Evolutionary conservation across 2,329 filamentous ascomycete species (phyloP), one percentile per base, ranked within the genome.

Genomic region (Phyllosticta ampelicida): DNA sequence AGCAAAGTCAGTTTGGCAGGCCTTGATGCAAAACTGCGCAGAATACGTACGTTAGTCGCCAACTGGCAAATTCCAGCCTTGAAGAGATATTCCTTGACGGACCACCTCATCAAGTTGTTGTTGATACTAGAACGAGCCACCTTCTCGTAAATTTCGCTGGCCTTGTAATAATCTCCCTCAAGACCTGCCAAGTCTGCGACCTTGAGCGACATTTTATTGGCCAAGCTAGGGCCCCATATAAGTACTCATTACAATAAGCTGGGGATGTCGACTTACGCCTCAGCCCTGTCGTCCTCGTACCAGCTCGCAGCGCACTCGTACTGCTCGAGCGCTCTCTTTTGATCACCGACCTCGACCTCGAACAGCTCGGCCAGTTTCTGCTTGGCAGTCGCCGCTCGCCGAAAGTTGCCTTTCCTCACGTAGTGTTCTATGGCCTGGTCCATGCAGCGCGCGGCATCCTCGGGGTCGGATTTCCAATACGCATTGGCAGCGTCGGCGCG

Each of bases 11-110:
- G 11, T 9, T 50, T 10, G 3, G 51, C 18, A 9, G 6, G 1
- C 44, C 16, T 29, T 10, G 8, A 6, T 18, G 26, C 16, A 56
- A 23, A 23, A 21, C 8, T 30, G 20, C 11, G n/a, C 10, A 44
- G 9, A 44, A 36, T 57, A 53, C 30, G 29, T 70, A 77, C 76
- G 59, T 75, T 78, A n/a, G 80, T 80, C 57, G 83, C 84, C 44
- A 97, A 80, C 71, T 95, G 87, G 76, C 91, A 96, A 69, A 97
- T 88, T 29, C 90, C 91, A 0, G 90, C 89, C 76, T 96, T 96
- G 68, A 97, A 80, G 68, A 96, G 86, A 75, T 96, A 96, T 64
- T 96, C 90, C 74, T 96, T 97, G 63, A 97, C 90, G 53, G 84
- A 89, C 83, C 89, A 95, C 70, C 86, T 88, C 88, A 95, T 92